phyloP scores from a whole-genome alignment of 1,139 yeast species.

The Geotrichum phurueaensis region DNA sequence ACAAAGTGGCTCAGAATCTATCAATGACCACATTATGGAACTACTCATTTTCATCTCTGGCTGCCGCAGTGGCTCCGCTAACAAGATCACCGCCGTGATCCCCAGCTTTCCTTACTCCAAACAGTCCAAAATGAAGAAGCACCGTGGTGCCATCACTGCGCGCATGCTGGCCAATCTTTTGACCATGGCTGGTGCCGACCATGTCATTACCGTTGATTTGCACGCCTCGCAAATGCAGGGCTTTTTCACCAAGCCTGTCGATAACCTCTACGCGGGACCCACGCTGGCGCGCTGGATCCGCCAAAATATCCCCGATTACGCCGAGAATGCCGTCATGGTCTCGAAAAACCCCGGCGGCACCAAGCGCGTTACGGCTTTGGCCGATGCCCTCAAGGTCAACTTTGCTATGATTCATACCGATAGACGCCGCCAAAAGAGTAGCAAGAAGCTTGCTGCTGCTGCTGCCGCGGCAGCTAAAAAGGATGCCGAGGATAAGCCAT shows the following conservation, averaged over 20 bases:
- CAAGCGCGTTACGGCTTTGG: constrained; percentile 92
- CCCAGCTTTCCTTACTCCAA: constrained; percentile 98
- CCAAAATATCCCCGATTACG: constrained; percentile 78
- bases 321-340: constrained; percentile 77
- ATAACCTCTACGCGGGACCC: constrained; percentile 93
- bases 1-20: constrained; percentile 83
- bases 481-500: neutral
- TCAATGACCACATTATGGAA: constrained; percentile 97
- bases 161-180: constrained; percentile 93
- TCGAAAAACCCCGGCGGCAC: constrained; percentile 99
- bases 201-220: constrained; percentile 94
- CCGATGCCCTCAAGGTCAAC: constrained; percentile 89
- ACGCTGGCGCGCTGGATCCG: constrained; percentile 95
- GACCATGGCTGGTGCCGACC: constrained; percentile 99
- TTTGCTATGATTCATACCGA: constrained; percentile 99
- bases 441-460: constrained; percentile 38
- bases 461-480: neutral
- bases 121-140: constrained; percentile 96
- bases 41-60: constrained; percentile 86
- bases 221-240: constrained; percentile 99
- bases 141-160: constrained; percentile 98
- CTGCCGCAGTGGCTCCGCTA: constrained; percentile 95
- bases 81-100: constrained; percentile 91
- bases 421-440: constrained; percentile 75
- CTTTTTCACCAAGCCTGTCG: constrained; percentile 94